Percentiles rank a stretch among this genome's conserved stretches.
Evolutionary conservation across 73 alveolate species (phyloP).

Genomic region (Tetrahymena elliotti): DNA sequence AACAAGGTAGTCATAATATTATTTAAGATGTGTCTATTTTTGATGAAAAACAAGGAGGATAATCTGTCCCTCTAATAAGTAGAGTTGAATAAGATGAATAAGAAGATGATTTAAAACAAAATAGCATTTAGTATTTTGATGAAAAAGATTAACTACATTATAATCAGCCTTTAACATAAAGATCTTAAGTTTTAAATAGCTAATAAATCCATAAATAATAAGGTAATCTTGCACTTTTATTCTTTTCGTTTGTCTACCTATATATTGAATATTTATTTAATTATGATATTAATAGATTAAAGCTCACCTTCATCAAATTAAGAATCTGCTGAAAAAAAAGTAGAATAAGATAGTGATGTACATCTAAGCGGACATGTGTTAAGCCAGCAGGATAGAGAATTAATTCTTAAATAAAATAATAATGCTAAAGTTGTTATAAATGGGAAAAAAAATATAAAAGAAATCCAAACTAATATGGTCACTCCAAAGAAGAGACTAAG

Average conservation of each 20-base stretch:
- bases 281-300: background rate
- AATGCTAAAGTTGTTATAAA: background rate
- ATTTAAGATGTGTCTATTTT: background rate
- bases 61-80: background rate
- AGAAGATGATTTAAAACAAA: background rate
- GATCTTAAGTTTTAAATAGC: background rate
- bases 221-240: too few relatives aligned
- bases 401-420: background rate
- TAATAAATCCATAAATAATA: background rate
- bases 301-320: background rate
- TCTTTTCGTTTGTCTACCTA: too few relatives aligned
- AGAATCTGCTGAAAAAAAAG: background rate
- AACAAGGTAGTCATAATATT: background rate
- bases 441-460: background rate
- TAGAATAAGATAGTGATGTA: background rate
- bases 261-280: too few relatives aligned
- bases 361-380: background rate
- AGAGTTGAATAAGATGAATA: background rate
- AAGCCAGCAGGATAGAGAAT: background rate
- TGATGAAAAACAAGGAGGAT: background rate
- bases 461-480: background rate
- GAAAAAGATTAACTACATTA: background rate
- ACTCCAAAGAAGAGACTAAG: background rate
- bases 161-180: background rate
- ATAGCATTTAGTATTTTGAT: background rate